Percentiles rank a stretch among this genome's conserved stretches.
phyloP scores from a whole-genome alignment of 2,329 filamentous ascomycete genomes.

The Allantophomopsis lycopodina region DNA sequence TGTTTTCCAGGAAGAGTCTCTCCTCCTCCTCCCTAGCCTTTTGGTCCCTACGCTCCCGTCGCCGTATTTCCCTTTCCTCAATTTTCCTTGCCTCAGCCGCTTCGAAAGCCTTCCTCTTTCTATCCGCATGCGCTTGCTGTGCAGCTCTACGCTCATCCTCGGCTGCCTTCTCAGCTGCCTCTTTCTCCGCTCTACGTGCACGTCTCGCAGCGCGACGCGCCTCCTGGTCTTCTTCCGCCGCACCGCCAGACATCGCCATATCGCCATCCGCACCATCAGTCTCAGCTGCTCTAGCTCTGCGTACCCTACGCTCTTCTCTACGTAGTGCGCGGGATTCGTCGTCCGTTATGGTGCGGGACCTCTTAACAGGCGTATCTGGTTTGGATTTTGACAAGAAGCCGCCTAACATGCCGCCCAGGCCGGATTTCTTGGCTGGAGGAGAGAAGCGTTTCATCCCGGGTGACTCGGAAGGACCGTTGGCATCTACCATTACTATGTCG shows the following conservation, averaged over 20 bases:
- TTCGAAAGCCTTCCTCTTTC: slow-evolving; percentile 39
- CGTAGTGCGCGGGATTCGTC: slow-evolving; percentile 25
- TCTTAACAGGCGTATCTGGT: slow-evolving; percentile 29
- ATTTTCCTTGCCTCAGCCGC: slow-evolving; percentile 37
- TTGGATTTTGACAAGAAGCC: slow-evolving; percentile 36
- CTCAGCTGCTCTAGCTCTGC: slow-evolving; percentile 16
- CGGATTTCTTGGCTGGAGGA: slow-evolving; percentile 47
- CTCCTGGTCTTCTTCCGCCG: slow-evolving; percentile 43
- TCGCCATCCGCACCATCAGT: slow-evolving; percentile 35
- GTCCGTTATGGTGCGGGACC: slow-evolving; percentile 36
- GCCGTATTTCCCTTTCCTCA: slow-evolving; percentile 44
- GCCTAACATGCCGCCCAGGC: slow-evolving; percentile 47
- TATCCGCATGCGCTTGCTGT: slow-evolving; percentile 41
- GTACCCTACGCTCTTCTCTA: slow-evolving; percentile 21
- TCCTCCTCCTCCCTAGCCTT: slow-evolving; percentile 29
- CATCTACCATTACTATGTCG: slow-evolving; percentile 44
- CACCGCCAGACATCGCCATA: slow-evolving; percentile 24
- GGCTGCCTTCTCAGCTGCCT: slow-evolving; percentile 32
- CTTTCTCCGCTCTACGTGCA: slow-evolving; percentile 37
- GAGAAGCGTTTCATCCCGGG: slow-evolving; percentile 38
- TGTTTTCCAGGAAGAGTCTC: slow-evolving; percentile 16
- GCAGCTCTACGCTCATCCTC: slow-evolving; percentile 39
- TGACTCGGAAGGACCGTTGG: slow-evolving; percentile 27
- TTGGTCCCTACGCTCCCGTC: slow-evolving; percentile 38
- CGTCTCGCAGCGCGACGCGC: slow-evolving; percentile 49